phyloP scores from a whole-genome alignment of 2,329 filamentous ascomycete species.

The Stenocarpella maydis region DNA sequence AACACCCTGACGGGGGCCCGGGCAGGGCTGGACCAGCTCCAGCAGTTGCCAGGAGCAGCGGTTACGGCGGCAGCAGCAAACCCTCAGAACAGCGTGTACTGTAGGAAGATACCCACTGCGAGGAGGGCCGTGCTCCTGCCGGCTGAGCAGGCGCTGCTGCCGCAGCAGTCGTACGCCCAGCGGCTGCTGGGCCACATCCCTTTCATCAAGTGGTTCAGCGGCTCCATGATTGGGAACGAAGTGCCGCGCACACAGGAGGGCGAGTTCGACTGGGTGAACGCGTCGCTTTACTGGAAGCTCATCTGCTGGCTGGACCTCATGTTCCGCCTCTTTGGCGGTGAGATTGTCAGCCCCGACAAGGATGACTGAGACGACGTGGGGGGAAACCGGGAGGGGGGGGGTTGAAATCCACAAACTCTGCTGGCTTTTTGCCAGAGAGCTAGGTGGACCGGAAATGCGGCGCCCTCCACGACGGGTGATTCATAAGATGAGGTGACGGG shows the following conservation, averaged over 20 bases:
- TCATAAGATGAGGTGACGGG: neutral
- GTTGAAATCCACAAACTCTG: neutral
- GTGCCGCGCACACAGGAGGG: slow-evolving; percentile 77
- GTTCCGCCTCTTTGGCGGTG: slow-evolving; percentile 66
- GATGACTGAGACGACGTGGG: slow-evolving; percentile 55
- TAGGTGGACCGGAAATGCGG: neutral
- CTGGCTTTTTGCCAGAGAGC: neutral
- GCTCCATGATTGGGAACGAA: slow-evolving; percentile 76
- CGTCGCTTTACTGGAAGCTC: slow-evolving; percentile 73
- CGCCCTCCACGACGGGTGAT: neutral
- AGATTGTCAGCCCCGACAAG: slow-evolving; percentile 65
- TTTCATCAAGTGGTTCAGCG: slow-evolving; percentile 76
- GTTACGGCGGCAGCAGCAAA: neutral
- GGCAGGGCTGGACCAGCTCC: slow-evolving; percentile 39
- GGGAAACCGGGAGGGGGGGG: neutral
- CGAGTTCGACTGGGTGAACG: slow-evolving; percentile 77
- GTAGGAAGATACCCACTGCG: slow-evolving; percentile 72
- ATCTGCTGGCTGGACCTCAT: slow-evolving; percentile 69
- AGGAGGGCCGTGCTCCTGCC: slow-evolving; percentile 71
- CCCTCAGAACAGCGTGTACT: slow-evolving; percentile 55
- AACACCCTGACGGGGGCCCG: slow-evolving; percentile 45
- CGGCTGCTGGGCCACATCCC: slow-evolving; percentile 72
- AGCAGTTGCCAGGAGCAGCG: neutral
- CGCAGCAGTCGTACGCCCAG: slow-evolving; percentile 71
- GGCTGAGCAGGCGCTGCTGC: slow-evolving; percentile 74